Evolutionary conservation across 202 grass and related monocot species (phyloP), one percentile per base, ranked within the genome.

Genomic region (Panicum hallii): DNA sequence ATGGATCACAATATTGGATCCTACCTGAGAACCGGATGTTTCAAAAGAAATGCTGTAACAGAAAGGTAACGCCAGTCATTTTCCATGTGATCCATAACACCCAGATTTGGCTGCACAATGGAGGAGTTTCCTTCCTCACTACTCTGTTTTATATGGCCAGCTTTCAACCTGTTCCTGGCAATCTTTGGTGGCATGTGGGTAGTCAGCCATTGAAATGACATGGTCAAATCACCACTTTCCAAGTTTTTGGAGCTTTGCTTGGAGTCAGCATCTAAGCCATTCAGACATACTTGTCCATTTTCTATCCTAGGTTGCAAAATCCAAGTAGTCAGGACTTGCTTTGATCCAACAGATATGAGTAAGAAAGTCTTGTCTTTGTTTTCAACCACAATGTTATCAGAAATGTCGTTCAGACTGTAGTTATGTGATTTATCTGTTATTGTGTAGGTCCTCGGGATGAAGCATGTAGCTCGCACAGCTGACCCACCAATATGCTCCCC

Each of bases 21-120:
- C 92, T 78, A 95, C 96, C 90, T 94, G 41, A 81, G 81, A 74
- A 86, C 55, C 26, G 10, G 62, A 77, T 90, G 88, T 72, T 87
- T 95, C 90, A 99, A 77, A 87, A 94, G 77, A 91, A 99, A 99
- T 85, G 90, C 90, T 77, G 96, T 99, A 61, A 99, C 93, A 40
- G 96, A 91, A 88, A 99, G 88, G 84, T 99, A 96, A 89, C 96
- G 92, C 96, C 96, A 99, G 46, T 99, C 96, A 88, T 99, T 99
- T 88, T 92, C 91, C 72, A 87, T 82, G 60, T 84, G 89, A 81
- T 89, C 85, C 79, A 84, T 52, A 56, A 75, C 62, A 63, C n/a
- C 45, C 26, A 56, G 67, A 67, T 92, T 85, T 76, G 58, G 62
- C 42, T 84, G 81, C 23, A 49, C 64, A 54, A 28, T 50, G 42